These are phyloP conservation scores for Magnolia officinalis DNA, from an alignment of 164 flowering plant genomes.

Conservation along the genomic window DNA sequence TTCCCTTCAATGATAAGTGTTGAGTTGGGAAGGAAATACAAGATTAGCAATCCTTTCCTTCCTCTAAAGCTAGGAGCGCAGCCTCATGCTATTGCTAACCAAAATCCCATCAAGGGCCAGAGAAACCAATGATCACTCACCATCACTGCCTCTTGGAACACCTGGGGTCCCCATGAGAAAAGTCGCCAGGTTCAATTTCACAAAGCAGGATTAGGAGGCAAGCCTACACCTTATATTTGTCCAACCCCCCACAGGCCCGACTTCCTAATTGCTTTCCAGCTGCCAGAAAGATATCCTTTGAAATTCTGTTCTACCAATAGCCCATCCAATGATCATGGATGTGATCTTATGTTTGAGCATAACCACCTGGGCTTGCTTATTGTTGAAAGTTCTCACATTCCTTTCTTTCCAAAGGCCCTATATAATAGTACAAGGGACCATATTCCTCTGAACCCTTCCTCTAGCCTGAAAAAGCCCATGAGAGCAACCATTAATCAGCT, in stretches of 20 bases:
- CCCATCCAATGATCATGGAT: neutral
- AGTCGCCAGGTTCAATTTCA: no score
- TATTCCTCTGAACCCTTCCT: neutral
- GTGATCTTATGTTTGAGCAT: neutral
- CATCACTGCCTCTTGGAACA: neutral
- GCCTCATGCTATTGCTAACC: neutral
- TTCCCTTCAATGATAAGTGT: neutral
- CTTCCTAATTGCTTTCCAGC: no score
- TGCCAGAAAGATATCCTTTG: no score
- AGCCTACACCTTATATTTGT: no score
- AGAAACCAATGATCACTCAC: neutral
- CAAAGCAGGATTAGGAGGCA: no score
- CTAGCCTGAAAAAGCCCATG: neutral
- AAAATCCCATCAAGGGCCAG: neutral
- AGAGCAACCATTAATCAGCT: neutral
- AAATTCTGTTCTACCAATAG: neutral
- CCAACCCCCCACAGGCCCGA: no score
- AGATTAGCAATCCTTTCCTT: neutral
- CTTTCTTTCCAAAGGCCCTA: neutral
- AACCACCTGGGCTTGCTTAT: neutral
- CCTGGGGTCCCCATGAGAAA: no score
- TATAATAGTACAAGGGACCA: neutral
- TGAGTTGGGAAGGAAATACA: no score
- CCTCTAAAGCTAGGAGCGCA: no score
- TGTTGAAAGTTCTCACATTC: neutral